Evolutionary conservation across 257 asterid species (phyloP).

Genomic region (Penstemon newberryi): DNA sequence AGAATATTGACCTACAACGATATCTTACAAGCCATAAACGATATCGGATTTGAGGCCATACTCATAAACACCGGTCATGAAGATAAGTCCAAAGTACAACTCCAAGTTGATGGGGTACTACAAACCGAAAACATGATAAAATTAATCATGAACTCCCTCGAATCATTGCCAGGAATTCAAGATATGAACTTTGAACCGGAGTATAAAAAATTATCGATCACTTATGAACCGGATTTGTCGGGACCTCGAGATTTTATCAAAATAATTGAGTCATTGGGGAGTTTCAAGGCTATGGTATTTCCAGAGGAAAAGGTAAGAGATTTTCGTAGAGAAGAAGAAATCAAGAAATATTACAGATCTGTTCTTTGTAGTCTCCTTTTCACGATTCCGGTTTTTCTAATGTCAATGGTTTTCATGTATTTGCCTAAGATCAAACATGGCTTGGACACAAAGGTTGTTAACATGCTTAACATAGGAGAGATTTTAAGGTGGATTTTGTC

Average conservation of each 20-base stretch:
- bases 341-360: conserved; percentile 34
- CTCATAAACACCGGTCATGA: conserved; percentile 41
- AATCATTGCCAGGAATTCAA: conserved; percentile 43
- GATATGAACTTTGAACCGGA: conserved; percentile 32
- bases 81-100: conserved; percentile 30
- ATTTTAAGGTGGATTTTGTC: conserved; percentile 50
- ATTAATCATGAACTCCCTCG: conserved; percentile 31
- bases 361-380: conserved; percentile 57
- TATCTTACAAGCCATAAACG: conserved; percentile 39
- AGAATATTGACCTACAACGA: conserved; percentile 30
- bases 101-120: conserved; percentile 41
- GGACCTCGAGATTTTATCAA: conserved; percentile 56
- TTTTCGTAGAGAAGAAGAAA: conserved; percentile 36
- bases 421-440: conserved; percentile 45
- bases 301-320: conserved; percentile 38
- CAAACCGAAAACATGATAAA: conserved; percentile 30
- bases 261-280: conserved; percentile 38
- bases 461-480: conserved; percentile 48
- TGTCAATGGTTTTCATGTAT: conserved; percentile 69
- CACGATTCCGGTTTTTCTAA: conserved; percentile 53
- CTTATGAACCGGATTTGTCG: conserved; percentile 44
- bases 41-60: conserved; percentile 46
- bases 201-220: conserved; percentile 32
- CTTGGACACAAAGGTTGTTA: conserved; percentile 43
- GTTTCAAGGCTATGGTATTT: conserved; percentile 37